These are phyloP conservation scores for Eragrostis tef DNA, from an alignment of 202 grass and related monocot genomes.

Conservation along the genomic window DNA sequence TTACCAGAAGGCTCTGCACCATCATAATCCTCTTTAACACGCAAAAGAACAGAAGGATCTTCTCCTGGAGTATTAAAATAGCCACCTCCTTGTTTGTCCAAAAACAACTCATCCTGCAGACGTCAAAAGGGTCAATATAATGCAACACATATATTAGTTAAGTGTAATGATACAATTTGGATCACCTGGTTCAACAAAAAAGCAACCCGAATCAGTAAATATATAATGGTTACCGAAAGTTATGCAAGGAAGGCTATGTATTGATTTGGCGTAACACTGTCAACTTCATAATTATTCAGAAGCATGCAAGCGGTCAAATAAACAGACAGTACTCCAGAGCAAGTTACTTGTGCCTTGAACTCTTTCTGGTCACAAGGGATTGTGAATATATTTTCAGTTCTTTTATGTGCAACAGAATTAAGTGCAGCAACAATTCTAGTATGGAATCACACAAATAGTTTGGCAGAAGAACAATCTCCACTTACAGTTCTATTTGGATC, in stretches of 20 bases:
- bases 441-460: background rate
- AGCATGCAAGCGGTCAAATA: background rate
- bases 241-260: background rate
- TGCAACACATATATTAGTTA: background rate
- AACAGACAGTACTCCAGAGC: background rate
- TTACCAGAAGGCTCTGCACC: constrained; percentile 97
- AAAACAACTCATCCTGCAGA: constrained; percentile 80
- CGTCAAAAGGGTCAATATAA: background rate
- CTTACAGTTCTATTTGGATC: constrained; percentile 90
- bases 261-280: background rate
- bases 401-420: background rate
- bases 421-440: background rate
- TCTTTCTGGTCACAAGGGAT: background rate
- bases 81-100: constrained; percentile 84
- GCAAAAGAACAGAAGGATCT: constrained; percentile 90
- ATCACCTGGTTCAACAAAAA: constrained; percentile 65
- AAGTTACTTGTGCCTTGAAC: too few relatives aligned
- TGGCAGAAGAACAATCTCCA: background rate
- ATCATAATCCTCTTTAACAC: constrained; percentile 96
- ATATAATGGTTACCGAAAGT: background rate
- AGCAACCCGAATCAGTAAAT: constrained; percentile 1
- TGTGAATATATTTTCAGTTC: background rate
- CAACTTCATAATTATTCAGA: background rate
- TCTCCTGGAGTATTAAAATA: constrained; percentile 97
- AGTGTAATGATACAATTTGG: constrained; percentile 43